These are phyloP conservation scores for Ganoderma lingzhi DNA, from an alignment of 1,284 basidiomycete species.

Conservation along the genomic window DNA sequence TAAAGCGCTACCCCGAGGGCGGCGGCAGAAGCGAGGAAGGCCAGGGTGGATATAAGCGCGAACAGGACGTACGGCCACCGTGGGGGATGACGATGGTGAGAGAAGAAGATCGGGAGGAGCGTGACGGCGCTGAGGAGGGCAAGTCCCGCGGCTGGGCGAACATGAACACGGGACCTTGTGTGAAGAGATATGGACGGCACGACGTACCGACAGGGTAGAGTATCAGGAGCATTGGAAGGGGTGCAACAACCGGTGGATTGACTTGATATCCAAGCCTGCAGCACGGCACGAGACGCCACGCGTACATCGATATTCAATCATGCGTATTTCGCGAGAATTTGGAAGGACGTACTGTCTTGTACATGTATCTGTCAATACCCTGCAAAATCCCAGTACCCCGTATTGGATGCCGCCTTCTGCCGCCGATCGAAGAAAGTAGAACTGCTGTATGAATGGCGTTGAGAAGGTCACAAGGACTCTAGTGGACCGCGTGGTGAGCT, in stretches of 20 bases:
- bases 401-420: conserved; percentile 38
- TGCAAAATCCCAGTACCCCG: conserved; percentile 43
- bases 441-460: conserved; percentile 38
- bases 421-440: conserved; percentile 40
- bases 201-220: conserved; percentile 42
- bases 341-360: conserved; percentile 32
- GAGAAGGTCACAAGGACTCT: conserved; percentile 44
- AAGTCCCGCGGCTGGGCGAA: conserved; percentile 37
- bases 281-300: neutral
- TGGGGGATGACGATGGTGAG: conserved; percentile 30
- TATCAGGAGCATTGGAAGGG: conserved; percentile 37
- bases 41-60: conserved; percentile 36
- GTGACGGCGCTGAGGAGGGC: conserved; percentile 33
- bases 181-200: neutral
- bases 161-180: neutral
- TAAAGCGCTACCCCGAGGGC: conserved; percentile 39
- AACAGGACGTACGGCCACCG: conserved; percentile 37
- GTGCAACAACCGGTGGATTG: conserved; percentile 34
- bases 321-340: neutral
- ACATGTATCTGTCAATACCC: conserved; percentile 31
- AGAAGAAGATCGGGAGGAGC: conserved; percentile 38
- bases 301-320: neutral
- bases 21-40: conserved; percentile 36
- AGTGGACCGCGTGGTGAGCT: neutral
- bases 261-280: conserved; percentile 40